Base-by-base conservation (phyloP, 805 yeast genomes). In the Nakazawaea wickerhamii region DNA sequence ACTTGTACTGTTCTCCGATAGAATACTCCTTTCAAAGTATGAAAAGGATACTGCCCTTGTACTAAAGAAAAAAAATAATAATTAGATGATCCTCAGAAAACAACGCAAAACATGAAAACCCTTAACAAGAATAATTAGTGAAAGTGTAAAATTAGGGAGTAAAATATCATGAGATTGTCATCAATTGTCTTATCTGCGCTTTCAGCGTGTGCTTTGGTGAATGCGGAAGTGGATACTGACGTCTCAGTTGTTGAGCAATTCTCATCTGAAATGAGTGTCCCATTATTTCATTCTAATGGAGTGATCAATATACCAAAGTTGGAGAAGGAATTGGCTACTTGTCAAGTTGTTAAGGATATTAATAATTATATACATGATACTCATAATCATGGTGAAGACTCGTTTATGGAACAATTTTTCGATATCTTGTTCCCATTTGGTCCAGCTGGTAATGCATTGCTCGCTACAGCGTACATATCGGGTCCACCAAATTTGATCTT, bases 401-500 rank as follows among this genome's bases (percentile, higher is more conserved):
- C 64, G 2, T 49, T 60, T 22, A 59, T 74, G 28, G 64, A 66
- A 35, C 58, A 58, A 42, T 26, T 69, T 3, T 75, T 74, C 47
- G 61, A 67, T 3, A 58, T 61, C 37, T 50, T 71, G 5, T 72
- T 73, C 57, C 77, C 77, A 4, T 66, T 71, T 50, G 76, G 78
- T 7, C 77, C 88, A 1, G 79, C 75, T 2, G 71, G 71, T 37
- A 82, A 83, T 54, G 74, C 89, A 1, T 30, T 83, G 4, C 51
- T 81, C 34, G 85, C 89, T 3, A 78, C 85, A 0, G 59, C 80
- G 0, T 70, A 78, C 52, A 77, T 83, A 34, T 77, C 84, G 8
- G 76, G 84, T 0, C 76, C 83, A 5, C 87, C 90, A 28, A 77
- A 75, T 50, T 52, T 79, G 30, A 58, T 79, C 14, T 59, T 81